These are phyloP conservation scores for Nidularia pulvinata DNA, from an alignment of 768 basidiomycete species.

Conservation along the genomic window DNA sequence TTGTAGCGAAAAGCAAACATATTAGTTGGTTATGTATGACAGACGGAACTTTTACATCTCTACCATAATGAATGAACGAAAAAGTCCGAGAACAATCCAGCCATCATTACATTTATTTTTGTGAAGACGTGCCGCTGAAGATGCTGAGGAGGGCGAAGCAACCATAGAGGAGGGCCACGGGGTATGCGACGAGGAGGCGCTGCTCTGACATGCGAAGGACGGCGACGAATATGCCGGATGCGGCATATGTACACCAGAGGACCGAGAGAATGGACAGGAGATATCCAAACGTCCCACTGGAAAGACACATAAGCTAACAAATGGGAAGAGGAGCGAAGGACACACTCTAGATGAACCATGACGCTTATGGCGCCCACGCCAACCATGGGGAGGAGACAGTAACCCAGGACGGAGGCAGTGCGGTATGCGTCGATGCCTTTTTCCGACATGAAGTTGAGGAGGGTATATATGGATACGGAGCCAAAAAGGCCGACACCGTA, in stretches of 20 bases:
- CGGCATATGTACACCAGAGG: constrained; percentile 96
- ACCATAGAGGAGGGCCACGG: constrained; percentile 90
- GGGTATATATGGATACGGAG: constrained; percentile 87
- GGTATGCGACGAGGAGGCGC: constrained; percentile 94
- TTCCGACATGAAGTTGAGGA: constrained; percentile 97
- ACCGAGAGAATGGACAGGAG: constrained; percentile 81
- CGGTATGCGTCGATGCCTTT: constrained; percentile 95
- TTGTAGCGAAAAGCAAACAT: too few relatives aligned
- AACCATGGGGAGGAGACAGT: constrained; percentile 97
- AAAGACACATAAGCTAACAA: constrained; percentile 7
- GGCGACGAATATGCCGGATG: constrained; percentile 94
- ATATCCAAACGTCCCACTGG: constrained; percentile 84
- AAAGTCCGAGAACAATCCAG: too few relatives aligned
- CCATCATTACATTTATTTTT: constrained; percentile 13
- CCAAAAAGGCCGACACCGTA: constrained; percentile 98
- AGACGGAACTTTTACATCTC: too few relatives aligned
- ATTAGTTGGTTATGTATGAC: too few relatives aligned
- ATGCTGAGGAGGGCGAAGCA: constrained; percentile 94
- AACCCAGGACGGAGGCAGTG: constrained; percentile 92
- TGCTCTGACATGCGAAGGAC: constrained; percentile 97
- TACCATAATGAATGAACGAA: too few relatives aligned
- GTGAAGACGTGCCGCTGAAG: constrained; percentile 55
- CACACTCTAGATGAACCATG: constrained; percentile 85
- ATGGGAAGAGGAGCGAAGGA: constrained; percentile 12
- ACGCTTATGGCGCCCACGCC: constrained; percentile 90